Evolutionary conservation across 257 asterid genomes (phyloP).

Genomic region (Voacanga thouarsii): DNA sequence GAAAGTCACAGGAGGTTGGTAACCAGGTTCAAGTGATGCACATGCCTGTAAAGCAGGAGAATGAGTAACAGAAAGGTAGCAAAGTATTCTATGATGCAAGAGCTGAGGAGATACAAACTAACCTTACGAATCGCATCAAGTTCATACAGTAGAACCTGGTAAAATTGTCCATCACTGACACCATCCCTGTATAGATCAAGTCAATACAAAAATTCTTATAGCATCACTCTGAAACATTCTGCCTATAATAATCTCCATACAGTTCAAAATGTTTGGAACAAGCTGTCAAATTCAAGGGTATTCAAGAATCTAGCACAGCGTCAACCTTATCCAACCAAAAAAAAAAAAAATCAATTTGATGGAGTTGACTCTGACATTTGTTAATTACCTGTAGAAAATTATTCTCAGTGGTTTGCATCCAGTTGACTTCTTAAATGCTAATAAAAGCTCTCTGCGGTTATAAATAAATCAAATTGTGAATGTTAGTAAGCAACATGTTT

Average conservation of each 20-base stretch:
- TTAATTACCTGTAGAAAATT: constrained; percentile 31
- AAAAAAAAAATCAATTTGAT: neutral
- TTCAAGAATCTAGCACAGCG: neutral
- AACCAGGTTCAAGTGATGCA: constrained; percentile 32
- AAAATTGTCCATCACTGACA: constrained; percentile 39
- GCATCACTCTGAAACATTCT: neutral
- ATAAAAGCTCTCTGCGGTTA: constrained; percentile 27
- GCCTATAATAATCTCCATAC: neutral
- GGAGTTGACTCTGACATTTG: neutral
- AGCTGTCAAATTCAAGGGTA: neutral
- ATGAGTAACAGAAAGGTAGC: neutral
- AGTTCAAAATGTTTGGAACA: neutral
- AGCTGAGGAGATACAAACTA: neutral
- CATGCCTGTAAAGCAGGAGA: constrained; percentile 24
- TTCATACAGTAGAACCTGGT: constrained; percentile 34
- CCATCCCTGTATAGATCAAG: constrained; percentile 28
- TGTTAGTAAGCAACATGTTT: neutral
- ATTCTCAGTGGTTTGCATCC: constrained; percentile 34
- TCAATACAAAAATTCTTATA: neutral
- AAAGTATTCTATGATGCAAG: neutral
- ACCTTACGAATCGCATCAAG: constrained; percentile 38
- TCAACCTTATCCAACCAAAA: neutral
- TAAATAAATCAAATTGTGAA: neutral
- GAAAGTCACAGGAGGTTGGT: constrained; percentile 38
- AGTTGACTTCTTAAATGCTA: constrained; percentile 28